Evolutionary conservation across 768 basidiomycete genomes (phyloP).

Genomic region (Sporobolomyces roseus): DNA sequence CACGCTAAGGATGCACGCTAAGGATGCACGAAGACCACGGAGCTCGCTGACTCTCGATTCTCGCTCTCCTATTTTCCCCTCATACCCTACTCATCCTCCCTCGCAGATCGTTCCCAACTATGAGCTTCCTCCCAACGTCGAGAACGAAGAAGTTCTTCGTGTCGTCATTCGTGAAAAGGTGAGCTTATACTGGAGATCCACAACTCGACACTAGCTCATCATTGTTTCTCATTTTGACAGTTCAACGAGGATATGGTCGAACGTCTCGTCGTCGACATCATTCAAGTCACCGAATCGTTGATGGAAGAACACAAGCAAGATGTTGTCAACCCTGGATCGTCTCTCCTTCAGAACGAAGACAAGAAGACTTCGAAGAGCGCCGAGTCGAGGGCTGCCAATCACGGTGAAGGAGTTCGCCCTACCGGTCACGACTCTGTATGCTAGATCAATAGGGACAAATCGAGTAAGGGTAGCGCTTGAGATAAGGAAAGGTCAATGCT

Average conservation of each 20-base stretch:
- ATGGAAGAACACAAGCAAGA: constrained; percentile 48
- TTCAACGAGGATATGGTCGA: constrained; percentile 47
- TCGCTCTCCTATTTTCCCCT: no score
- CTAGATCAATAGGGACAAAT: not conserved
- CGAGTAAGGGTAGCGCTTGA: no score
- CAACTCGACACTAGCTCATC: no score
- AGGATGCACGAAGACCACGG: no score
- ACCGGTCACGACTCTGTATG: constrained; percentile 32
- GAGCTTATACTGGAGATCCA: no score
- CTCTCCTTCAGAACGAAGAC: constrained; percentile 45
- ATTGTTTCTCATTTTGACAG: no score
- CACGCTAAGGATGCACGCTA: no score
- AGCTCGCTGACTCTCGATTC: no score
- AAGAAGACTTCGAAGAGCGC: not conserved
- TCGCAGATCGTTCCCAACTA: constrained; percentile 45
- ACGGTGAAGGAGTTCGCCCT: constrained; percentile 34
- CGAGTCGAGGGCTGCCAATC: constrained; percentile 24
- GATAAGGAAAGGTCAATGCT: no score
- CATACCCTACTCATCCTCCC: no score
- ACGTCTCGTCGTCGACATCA: constrained; percentile 63
- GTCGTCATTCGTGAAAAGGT: constrained; percentile 55
- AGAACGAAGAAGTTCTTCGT: constrained; percentile 57
- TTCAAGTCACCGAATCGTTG: constrained; percentile 65
- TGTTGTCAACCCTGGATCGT: constrained; percentile 58
- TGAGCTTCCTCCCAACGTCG: constrained; percentile 50